Base-by-base conservation (phyloP, 768 basidiomycete genomes). In the Lepiota venenata region DNA sequence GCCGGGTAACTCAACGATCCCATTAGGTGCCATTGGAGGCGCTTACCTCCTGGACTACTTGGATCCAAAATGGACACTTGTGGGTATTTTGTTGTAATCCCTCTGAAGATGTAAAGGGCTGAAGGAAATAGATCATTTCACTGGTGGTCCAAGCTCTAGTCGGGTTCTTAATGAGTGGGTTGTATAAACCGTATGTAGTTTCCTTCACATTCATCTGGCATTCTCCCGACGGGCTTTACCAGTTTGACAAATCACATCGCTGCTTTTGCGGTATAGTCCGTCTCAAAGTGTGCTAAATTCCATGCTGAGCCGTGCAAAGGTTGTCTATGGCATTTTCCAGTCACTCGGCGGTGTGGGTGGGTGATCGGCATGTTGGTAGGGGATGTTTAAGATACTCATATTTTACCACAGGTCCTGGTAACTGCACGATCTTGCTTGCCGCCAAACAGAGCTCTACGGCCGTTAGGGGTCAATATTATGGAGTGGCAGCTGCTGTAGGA, bases 111-210 rank as follows among this genome's bases (percentile, higher is more conserved):
- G 3, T 25, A 5, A 25, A 25, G 25, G 25, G 5, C 25, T 32
- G 32, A 32, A 7, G 32, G 32, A 32, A 32, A 29, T 60, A 88
- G 87, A 90, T 91, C 59, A 60, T 64, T 21, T 88, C 89, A 41
- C 76, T 91, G 7, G 38, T 90, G 25, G 60, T 69, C 20, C 90
- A 92, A 66, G 84, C 87, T 2, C 47, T 89, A 58, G 73, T 90
- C 44, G 91, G 95, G 4, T 97, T 97, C 71, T 81, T 92, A 67
- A 91, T 98, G 87, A 89, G 89, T 58, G 95, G 91, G 1, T 71
- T 83, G 15, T 97, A 95, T 70, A 62, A 57, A 22, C 71, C 75
- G 69, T 82, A 58, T 25, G 74, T 32, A 7, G 6, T 11, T 32
- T 11, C 6, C 32, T 8, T 11, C 10, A 32, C 8, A 32, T 2